These are phyloP conservation scores for Gamsiella multidivaricata DNA, from an alignment of 192 early-diverging fungal species.

Conservation along the genomic window DNA sequence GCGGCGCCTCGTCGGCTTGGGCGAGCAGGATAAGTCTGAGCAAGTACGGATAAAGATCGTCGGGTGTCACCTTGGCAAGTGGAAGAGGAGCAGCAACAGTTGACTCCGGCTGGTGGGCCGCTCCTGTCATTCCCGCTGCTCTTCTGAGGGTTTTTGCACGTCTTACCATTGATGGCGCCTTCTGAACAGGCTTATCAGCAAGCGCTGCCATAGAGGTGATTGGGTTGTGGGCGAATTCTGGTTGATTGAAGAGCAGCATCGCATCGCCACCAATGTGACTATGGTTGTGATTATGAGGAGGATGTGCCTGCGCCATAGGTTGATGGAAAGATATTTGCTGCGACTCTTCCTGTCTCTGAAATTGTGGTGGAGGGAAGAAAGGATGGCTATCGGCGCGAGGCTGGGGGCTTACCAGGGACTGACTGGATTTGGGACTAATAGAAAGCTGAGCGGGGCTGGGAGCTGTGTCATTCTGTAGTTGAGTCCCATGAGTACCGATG, in stretches of 20 bases:
- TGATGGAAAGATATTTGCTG: slow-evolving; percentile 21
- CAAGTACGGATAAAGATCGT: slow-evolving; percentile 45
- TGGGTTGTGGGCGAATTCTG: slow-evolving; percentile 32
- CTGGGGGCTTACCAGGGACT: not conserved
- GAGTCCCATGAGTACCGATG: no score
- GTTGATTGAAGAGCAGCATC: slow-evolving; percentile 34
- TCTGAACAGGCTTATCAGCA: slow-evolving; percentile 31
- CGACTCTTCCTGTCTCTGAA: not conserved
- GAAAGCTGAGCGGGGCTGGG: no score
- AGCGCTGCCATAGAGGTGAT: slow-evolving; percentile 46
- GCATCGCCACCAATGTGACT: slow-evolving; percentile 34
- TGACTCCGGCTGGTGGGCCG: not conserved
- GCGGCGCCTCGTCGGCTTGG: slow-evolving; percentile 26
- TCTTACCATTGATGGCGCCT: slow-evolving; percentile 36
- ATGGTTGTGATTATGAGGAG: slow-evolving; percentile 31
- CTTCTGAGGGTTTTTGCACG: slow-evolving; percentile 37
- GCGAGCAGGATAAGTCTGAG: slow-evolving; percentile 38
- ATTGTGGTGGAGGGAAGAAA: slow-evolving; percentile 9
- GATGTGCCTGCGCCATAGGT: not conserved
- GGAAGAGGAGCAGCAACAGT: not conserved
- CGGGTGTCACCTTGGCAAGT: slow-evolving; percentile 18
- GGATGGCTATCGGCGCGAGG: not conserved
- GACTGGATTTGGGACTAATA: not conserved
- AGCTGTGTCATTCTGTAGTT: no score
- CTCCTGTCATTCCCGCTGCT: slow-evolving; percentile 44